Evolutionary conservation across 1,139 yeast genomes (phyloP).

Genomic region (Blastobotrys proliferans): DNA sequence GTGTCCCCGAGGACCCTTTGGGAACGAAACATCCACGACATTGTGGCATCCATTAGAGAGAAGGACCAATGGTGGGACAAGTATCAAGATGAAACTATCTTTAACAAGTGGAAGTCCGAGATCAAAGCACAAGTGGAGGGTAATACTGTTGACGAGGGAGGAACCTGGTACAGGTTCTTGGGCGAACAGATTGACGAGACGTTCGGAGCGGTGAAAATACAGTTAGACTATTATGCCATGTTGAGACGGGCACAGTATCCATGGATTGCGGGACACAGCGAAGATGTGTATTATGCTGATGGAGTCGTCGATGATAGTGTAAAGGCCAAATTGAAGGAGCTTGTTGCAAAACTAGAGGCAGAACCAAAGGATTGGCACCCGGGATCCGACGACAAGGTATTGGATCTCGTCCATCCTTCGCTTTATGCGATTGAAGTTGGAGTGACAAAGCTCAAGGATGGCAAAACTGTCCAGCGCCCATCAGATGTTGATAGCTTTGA

Average conservation of each 20-base stretch:
- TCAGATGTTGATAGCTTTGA: background rate
- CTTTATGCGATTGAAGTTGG: constrained; percentile 34
- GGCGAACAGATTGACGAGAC: background rate
- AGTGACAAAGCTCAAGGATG: background rate
- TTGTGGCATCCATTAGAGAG: background rate
- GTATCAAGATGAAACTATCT: constrained; percentile 4
- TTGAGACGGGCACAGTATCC: background rate
- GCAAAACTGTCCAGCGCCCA: background rate
- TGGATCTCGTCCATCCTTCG: constrained; percentile 45
- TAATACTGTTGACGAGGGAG: no score
- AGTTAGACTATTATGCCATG: constrained; percentile 1
- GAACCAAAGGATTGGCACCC: constrained; percentile 37
- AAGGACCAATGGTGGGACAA: constrained; percentile 7
- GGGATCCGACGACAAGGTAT: constrained; percentile 32
- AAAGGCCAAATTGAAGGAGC: background rate
- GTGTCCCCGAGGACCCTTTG: background rate
- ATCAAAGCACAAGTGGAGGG: background rate
- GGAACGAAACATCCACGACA: constrained; percentile 3
- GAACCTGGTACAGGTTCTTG: background rate
- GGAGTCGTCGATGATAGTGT: background rate
- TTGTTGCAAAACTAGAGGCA: background rate
- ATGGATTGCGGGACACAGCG: background rate
- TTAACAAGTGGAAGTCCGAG: constrained; percentile 8
- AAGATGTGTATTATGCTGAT: constrained; percentile 1
- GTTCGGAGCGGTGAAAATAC: constrained; percentile 1